Percentiles rank a stretch among this genome's conserved stretches.
Conservation (phyloP, 2,329 filamentous ascomycete genomes). For the Aureobasidium sp. region DNA sequence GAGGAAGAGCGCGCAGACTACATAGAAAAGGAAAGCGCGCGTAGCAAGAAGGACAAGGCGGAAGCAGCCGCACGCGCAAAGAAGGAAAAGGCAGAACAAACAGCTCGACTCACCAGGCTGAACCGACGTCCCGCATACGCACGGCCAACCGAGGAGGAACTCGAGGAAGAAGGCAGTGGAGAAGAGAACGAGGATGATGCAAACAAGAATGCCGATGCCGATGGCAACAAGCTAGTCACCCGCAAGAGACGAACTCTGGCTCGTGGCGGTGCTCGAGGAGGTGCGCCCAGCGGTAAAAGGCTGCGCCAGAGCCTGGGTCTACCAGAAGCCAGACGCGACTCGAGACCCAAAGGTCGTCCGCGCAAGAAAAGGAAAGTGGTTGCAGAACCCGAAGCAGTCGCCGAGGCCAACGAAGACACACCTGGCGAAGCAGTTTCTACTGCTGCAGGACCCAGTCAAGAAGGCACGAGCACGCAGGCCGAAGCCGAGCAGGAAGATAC, state of each 20-base stretch:
- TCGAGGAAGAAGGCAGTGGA: slow-evolving; percentile 1
- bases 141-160: not conserved
- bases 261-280: slow-evolving; percentile 7
- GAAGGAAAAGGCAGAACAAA: not conserved
- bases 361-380: slow-evolving; percentile 7
- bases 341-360: not conserved
- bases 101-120: not conserved
- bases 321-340: slow-evolving; percentile 7
- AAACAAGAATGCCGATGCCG: not conserved
- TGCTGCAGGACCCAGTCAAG: not conserved
- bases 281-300: slow-evolving; percentile 10
- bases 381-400: not conserved
- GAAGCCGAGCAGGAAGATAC: not conserved
- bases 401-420: not conserved
- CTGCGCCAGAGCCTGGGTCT: slow-evolving; percentile 11
- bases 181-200: slow-evolving; percentile 2
- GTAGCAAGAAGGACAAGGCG: slow-evolving; percentile 1
- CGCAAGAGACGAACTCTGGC: slow-evolving; percentile 8
- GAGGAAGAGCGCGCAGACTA: slow-evolving; percentile 16
- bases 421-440: not conserved
- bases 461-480: not conserved
- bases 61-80: not conserved
- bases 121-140: slow-evolving; percentile 4
- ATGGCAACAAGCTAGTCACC: slow-evolving; percentile 5
- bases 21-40: slow-evolving; percentile 14